Base-by-base conservation (phyloP, 176 grass and related monocot genomes). In the Echinochloa phyllopogon region DNA sequence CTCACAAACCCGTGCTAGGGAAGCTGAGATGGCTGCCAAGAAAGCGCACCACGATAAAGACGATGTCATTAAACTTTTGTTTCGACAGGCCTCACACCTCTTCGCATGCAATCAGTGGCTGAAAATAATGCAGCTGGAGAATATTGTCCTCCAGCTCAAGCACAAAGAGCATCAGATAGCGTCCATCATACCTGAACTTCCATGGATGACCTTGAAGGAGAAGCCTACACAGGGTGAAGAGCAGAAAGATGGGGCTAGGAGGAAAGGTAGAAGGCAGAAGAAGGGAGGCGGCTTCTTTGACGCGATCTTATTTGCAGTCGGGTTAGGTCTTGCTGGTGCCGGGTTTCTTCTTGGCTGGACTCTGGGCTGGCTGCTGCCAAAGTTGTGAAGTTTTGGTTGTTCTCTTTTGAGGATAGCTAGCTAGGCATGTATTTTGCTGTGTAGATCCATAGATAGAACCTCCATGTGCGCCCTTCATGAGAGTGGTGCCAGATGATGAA, bases 341-440 rank as follows among this genome's bases (percentile, higher is more conserved):
- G 95, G 95, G 20, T 80, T 98, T 81, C 92, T 95, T 76, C 88
- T 98, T 67, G 95, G 95, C 12, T 98, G 95, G 92, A 89, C 90
- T 52, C 79, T 94, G 14, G 95, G 92, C 18, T 93, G 95, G 88
- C 87, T 98, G 41, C 85, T 98, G 47, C 80, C 90, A 1, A 85
- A 76, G 52, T 72, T 83, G 49, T 97, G 75, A 62, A 71, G 57
- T 86, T 85, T 40, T 67, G n/a, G 21, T 41, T 45, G 64, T 74
- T 80, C 67, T 75, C 61, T 4, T 17, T 20, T 47, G 62, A 76
- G 53, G 49, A 3, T 82, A 52, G 24, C 52, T 77, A 56, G 64
- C 52, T 44, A 76, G 51, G 23, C 65, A 65, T 62, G 24, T 13
- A 60, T 78, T 81, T 89, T 86, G 43, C 17, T 63, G 53, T 81